Percentiles rank a stretch among this genome's conserved stretches.
These are phyloP conservation scores for Allium sativum DNA, from an alignment of 106 monocot genomes.

Conservation along the genomic window DNA sequence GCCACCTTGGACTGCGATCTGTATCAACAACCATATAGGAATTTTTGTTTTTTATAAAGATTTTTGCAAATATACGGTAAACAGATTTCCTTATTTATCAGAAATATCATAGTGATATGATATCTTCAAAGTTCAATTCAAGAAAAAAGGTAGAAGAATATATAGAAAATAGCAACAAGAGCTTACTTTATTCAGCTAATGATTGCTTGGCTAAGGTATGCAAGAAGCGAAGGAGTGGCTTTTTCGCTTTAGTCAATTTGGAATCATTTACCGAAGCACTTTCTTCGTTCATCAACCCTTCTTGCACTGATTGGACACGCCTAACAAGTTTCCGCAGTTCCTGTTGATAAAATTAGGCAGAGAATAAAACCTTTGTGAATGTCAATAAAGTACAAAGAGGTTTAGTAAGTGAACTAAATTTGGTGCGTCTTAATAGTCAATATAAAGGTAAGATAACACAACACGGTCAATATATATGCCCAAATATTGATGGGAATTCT, in stretches of 20 bases:
- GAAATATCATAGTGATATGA: too few species aligned
- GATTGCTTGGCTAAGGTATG: slow-evolving; percentile 46
- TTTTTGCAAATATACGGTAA: too few species aligned
- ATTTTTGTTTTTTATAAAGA: too few species aligned
- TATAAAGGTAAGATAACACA: too few species aligned
- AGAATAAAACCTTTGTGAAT: not conserved
- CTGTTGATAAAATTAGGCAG: slow-evolving; percentile 18
- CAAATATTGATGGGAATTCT: too few species aligned
- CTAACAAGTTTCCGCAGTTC: slow-evolving; percentile 75
- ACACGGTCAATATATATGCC: too few species aligned
- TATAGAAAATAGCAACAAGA: not conserved
- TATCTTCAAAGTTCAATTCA: too few species aligned
- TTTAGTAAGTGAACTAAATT: too few species aligned
- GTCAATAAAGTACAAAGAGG: not conserved
- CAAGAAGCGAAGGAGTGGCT: slow-evolving; percentile 57
- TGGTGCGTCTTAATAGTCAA: too few species aligned
- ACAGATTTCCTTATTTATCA: too few species aligned
- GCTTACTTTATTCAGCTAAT: slow-evolving; percentile 19
- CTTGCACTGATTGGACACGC: slow-evolving; percentile 37
- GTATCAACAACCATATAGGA: too few species aligned
- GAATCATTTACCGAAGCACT: slow-evolving; percentile 12
- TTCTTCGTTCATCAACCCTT: slow-evolving; percentile 10
- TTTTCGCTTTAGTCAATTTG: slow-evolving; percentile 32
- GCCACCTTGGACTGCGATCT: too few species aligned
- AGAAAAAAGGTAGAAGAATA: not conserved